Conservation (phyloP, 1,139 yeast genomes). For the Pichia sp. region DNA sequence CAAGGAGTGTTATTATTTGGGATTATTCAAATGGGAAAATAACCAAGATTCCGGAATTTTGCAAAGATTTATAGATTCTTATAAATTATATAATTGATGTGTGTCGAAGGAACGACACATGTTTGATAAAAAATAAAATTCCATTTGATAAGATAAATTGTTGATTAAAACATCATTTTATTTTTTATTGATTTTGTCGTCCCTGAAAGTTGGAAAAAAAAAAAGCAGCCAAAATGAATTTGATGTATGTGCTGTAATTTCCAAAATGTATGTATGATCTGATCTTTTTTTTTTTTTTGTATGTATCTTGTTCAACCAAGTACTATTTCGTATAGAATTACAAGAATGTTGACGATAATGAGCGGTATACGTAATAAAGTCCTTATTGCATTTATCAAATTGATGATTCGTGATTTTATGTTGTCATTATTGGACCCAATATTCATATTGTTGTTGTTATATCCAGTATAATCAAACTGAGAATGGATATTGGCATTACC, state of each 20-base stretch:
- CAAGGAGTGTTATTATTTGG: conserved; percentile 4
- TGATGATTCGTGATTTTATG: conserved; percentile 50
- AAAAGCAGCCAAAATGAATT: too few relatives aligned
- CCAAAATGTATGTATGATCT: too few relatives aligned
- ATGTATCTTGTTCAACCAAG: conserved; percentile 38
- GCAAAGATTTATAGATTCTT: conserved; percentile 7
- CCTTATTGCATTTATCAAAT: conserved; percentile 64
- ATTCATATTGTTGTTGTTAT: conserved; percentile 1
- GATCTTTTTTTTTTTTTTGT: too few relatives aligned
- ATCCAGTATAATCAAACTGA: conserved; percentile 22
- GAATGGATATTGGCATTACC: conserved; percentile 21
- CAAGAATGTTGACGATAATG: conserved; percentile 56
- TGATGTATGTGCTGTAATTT: too few relatives aligned
- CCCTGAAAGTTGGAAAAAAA: too few relatives aligned
- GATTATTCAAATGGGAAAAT: conserved; percentile 13
- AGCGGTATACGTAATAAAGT: conserved; percentile 71
- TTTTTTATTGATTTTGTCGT: too few relatives aligned
- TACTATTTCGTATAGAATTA: conserved; percentile 65
- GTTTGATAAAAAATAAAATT: neutral
- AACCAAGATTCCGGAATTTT: conserved; percentile 10
- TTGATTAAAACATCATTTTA: too few relatives aligned
- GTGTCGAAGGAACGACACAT: neutral
- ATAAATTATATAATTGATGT: neutral
- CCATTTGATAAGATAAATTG: neutral
- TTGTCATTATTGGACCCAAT: conserved; percentile 16